phyloP scores from a whole-genome alignment of 2,329 filamentous ascomycete genomes.

The Ophiostoma pallidulum region DNA sequence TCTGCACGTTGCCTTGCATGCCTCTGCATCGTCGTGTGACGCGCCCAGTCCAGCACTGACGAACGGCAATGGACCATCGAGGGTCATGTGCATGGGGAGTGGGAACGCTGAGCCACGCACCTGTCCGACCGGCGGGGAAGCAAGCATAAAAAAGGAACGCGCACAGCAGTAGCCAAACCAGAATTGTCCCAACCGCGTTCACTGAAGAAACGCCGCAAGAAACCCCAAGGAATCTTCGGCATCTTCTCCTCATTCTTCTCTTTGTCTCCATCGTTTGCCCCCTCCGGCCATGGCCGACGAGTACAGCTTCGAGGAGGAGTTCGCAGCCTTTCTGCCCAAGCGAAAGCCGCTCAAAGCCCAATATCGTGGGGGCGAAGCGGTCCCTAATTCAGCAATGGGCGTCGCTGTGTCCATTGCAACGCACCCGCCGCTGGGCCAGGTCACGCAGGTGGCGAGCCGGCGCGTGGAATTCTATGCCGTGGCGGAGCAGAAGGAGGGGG shows the following conservation, averaged over 20 bases:
- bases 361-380: too few relatives aligned
- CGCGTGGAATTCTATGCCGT: slow-evolving; percentile 56
- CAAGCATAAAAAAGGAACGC: background rate
- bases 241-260: too few relatives aligned
- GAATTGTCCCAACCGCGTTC: too few relatives aligned
- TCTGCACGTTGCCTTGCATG: background rate
- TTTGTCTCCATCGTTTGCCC: too few relatives aligned
- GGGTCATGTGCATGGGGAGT: slow-evolving; percentile 3
- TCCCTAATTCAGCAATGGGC: too few relatives aligned
- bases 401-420: slow-evolving; percentile 23
- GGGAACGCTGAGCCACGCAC: background rate
- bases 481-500: slow-evolving; percentile 56
- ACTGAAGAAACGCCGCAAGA: background rate
- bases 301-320: slow-evolving; percentile 16
- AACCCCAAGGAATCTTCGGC: background rate
- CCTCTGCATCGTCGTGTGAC: slow-evolving; percentile 2
- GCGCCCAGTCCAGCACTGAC: background rate
- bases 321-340: slow-evolving; percentile 14
- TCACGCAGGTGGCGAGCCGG: slow-evolving; percentile 47
- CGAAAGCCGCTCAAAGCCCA: too few relatives aligned
- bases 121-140: background rate
- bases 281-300: background rate
- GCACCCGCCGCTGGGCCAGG: slow-evolving; percentile 66
- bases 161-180: too few relatives aligned
- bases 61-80: slow-evolving; percentile 4